These are phyloP conservation scores for Coniochaeta hoffmannii DNA, from an alignment of 2,329 filamentous ascomycete genomes.

Conservation along the genomic window DNA sequence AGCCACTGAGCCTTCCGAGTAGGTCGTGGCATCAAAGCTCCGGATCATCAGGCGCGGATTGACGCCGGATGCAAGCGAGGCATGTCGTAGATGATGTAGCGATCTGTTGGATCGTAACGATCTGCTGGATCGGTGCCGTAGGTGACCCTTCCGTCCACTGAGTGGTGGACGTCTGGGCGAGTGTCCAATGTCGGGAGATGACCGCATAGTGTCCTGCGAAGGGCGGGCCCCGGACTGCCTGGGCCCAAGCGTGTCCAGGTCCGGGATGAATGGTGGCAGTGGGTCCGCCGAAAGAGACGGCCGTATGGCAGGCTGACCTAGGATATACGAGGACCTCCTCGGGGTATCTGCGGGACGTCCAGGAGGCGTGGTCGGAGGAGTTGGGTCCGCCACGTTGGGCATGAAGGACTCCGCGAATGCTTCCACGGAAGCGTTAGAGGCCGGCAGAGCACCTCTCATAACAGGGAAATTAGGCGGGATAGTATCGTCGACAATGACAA, in stretches of 20 bases:
- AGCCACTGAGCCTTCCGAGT: conserved; percentile 40
- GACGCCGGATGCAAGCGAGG: conserved; percentile 53
- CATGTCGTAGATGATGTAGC: conserved; percentile 45
- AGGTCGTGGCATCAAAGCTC: conserved; percentile 55
- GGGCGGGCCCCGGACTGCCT: conserved; percentile 8
- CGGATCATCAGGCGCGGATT: conserved; percentile 41
- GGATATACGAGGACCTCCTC: conserved; percentile 46
- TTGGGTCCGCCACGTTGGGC: conserved; percentile 42
- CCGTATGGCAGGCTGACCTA: conserved; percentile 37
- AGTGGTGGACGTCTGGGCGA: conserved; percentile 24
- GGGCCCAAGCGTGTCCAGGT: conserved; percentile 31
- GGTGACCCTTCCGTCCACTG: conserved; percentile 29
- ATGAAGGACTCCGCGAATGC: conserved; percentile 46
- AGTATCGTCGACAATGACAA: conserved; percentile 76
- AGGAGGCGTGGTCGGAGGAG: conserved; percentile 56
- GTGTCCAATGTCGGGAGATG: conserved; percentile 21
- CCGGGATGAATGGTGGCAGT: conserved; percentile 40
- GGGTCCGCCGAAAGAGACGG: conserved; percentile 29
- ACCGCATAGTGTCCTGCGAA: conserved; percentile 25
- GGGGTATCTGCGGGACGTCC: conserved; percentile 36
- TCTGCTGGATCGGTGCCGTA: conserved; percentile 37
- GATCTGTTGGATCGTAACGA: conserved; percentile 44
- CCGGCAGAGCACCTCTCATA: conserved; percentile 42
- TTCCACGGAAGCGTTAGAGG: conserved; percentile 39
- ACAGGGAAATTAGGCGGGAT: conserved; percentile 38